Base-by-base conservation (phyloP, 2,329 filamentous ascomycete genomes). In the Calonectria hongkongensis region DNA sequence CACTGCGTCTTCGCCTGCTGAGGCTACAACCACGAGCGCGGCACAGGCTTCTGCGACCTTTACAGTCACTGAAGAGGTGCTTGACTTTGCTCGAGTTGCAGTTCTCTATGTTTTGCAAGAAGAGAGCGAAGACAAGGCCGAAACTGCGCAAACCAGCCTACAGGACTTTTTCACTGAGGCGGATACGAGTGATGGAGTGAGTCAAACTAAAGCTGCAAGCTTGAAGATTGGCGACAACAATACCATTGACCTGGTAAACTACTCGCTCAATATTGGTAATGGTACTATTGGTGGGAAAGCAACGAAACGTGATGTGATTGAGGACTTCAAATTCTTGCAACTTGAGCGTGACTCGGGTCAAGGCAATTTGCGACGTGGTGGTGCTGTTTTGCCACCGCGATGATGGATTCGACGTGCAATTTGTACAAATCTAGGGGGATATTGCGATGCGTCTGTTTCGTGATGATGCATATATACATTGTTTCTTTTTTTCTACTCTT, bases 31-130 rank as follows among this genome's bases (percentile, higher is more conserved):
- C 45, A 79, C 77, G 30, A 60, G 68, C 28, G 36, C 43, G 28
- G 43, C 74, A 15, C 30, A 39, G 13, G 70, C 78, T 18, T 75
- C 62, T 15, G 56, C 60, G 25, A 78, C 75, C 2, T 92, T 92
- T 63, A 80, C 80, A 0, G 84, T 91, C 15, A 90, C 89, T 1
- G 86, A 92, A 69, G 86, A 90, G 63, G 87, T 88, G 0, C 83
- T 92, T 1, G 92, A 94, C 78, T 94, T 94, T 83, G 89, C 91
- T 0, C 87, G 92, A 4, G 87, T 92, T 2, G 88, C 88, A 0
- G 89, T 94, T 3, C 85, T 94, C 18, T 93, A 87, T 75, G 85
- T 94, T 30, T 83, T 93, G 2, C 90, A 93, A 78, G 83, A 91
- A 75, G 83, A 89, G 70, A 85, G 82, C 6, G 77, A 92, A 1